Evolutionary conservation across 2,329 filamentous ascomycete species (phyloP).

Genomic region (Gliomastix tumulicola): DNA sequence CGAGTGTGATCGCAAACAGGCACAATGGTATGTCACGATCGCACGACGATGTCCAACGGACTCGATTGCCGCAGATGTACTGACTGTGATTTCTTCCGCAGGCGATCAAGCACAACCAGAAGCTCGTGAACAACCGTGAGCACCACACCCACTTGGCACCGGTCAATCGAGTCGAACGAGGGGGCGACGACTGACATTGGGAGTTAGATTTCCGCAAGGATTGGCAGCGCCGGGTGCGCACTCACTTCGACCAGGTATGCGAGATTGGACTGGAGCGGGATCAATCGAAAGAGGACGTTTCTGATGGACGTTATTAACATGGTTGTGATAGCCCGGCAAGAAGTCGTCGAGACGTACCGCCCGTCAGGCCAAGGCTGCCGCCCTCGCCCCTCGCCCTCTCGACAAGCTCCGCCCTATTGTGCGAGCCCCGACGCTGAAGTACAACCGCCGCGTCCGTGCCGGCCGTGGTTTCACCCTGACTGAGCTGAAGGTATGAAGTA

Average conservation of each 20-base stretch:
- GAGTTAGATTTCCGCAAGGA: conserved; percentile 93
- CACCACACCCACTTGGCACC: conserved; percentile 15
- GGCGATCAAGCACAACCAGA: conserved; percentile 99
- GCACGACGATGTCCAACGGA: neutral
- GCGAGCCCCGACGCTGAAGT: conserved; percentile 96
- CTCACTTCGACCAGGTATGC: conserved; percentile 99
- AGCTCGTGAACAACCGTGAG: conserved; percentile 93
- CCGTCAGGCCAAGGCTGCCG: conserved; percentile 90
- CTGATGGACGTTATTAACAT: conserved; percentile 2
- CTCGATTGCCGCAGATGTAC: no score
- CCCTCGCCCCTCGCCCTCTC: conserved; percentile 91
- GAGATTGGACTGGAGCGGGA: conserved; percentile 5
- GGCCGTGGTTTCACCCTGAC: conserved; percentile 96
- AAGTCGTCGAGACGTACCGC: conserved; percentile 90
- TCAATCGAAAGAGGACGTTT: no score
- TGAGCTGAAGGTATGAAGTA: conserved; percentile 84
- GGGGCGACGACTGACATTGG: conserved; percentile 29
- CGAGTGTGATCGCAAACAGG: conserved; percentile 44
- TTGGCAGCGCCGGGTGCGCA: conserved; percentile 98
- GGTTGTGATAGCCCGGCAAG: conserved; percentile 68
- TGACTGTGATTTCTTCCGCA: conserved; percentile 29
- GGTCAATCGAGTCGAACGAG: neutral
- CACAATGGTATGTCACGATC: conserved; percentile 37
- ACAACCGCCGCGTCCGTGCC: conserved; percentile 95
- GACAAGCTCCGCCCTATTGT: conserved; percentile 96